Evolutionary conservation across 768 basidiomycete species (phyloP), one percentile per base, ranked within the genome.

Genomic region (Phlegmacium glaucopus): DNA sequence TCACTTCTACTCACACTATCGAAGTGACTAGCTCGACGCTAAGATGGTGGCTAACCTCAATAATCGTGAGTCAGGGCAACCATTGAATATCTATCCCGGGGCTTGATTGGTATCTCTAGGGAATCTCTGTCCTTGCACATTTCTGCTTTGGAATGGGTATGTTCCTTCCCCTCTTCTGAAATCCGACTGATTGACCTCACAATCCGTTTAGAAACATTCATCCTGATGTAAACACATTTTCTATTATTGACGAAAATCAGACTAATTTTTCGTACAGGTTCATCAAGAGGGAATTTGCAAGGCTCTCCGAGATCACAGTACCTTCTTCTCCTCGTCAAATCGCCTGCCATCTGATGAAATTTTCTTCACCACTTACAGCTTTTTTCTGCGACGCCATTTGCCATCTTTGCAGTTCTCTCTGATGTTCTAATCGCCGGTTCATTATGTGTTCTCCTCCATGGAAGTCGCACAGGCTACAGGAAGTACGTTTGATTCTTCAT

Each of bases 371-470:
- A 16, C 8, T 9, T 37, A 8, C 49, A 74, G 72, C 56, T 71
- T 7, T 60, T 64, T 35, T 72, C 72, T 1, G 72, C 71, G 0
- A 67, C 69, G 15, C 75, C 75, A 3, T 74, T 75, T 48, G 74
- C 72, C 1, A 44, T 72, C 10, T 68, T 71, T 41, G 73, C 72
- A 1, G 75, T 76, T 1, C 54, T 75, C 10, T 72, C 75, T 1
- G 77, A 78, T 46, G 57, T 74, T 25, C 44, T 67, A n/a, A 74
- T 77, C 41, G 72, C 76, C 9, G 57, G 40, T 6, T 63, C 71
- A 2, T 55, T 78, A 1, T 76, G 74, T 41, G 51, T 72, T n/a
- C 58, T 74, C 16, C 57, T 78, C 9, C 60, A 68, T 39, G 69
- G 66, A 26, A 72, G 60, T 38, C 57, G 68, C n/a, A 71, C 72